phyloP scores from a whole-genome alignment of 2,329 filamentous ascomycete species.

The Arthrobotrys megalospora region DNA sequence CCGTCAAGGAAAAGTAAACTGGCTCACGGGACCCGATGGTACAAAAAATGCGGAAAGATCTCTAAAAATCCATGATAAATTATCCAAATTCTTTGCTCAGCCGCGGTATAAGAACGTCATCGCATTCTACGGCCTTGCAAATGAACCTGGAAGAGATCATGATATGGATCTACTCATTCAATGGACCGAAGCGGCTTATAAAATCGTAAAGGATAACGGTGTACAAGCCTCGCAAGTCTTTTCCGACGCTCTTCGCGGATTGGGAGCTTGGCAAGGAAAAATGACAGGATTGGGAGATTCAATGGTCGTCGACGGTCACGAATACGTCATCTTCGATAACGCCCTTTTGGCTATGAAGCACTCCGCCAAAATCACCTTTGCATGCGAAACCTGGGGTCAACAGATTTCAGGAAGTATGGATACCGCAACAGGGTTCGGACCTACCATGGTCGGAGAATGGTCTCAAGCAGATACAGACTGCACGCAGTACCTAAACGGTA shows the following conservation, averaged over 20 bases:
- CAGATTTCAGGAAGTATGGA: conserved; percentile 82
- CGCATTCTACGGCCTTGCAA: conserved; percentile 92
- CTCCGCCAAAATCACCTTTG: conserved; percentile 85
- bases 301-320: conserved; percentile 95
- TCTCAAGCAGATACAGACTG: conserved; percentile 98
- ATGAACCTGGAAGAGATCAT: conserved; percentile 90
- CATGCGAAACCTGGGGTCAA: conserved; percentile 88
- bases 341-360: conserved; percentile 87
- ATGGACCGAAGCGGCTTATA: conserved; percentile 84
- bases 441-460: conserved; percentile 96
- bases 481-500: conserved; percentile 87
- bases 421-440: conserved; percentile 84
- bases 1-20: conserved; percentile 82
- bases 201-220: conserved; percentile 82
- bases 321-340: conserved; percentile 98
- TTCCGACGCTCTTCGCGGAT: conserved; percentile 93
- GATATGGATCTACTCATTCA: conserved; percentile 76
- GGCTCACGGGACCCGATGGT: conserved; percentile 90
- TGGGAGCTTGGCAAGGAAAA: conserved; percentile 89
- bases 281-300: conserved; percentile 79
- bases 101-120: conserved; percentile 92
- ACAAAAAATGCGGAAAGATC: conserved; percentile 68
- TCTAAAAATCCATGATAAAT: conserved; percentile 86
- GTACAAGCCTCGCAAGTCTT: conserved; percentile 81
- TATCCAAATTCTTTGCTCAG: conserved; percentile 96